Base-by-base conservation (phyloP, 2,329 filamentous ascomycete species). In the Aspergillus ruber region DNA sequence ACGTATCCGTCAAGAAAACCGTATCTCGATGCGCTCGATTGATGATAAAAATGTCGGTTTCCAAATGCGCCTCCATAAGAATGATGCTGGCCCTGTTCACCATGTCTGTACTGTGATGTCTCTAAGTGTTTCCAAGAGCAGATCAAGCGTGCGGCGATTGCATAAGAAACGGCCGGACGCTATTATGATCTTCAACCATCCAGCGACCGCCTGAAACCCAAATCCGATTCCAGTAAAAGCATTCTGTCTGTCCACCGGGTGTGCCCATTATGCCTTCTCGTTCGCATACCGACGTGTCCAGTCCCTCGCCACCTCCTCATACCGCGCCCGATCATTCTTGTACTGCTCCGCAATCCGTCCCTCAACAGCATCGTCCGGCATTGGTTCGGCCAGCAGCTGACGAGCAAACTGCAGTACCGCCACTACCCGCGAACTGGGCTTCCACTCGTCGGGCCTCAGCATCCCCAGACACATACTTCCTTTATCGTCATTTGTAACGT, bases 321-420 rank as follows among this genome's bases (percentile, higher is more conserved):
- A 96, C 55, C 77, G 79, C 43, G 74, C 70, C 39, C 79, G 74
- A 59, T 90, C 80, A 53, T 76, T 79, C 65, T 82, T 82, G 70
- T 80, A 95, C 74, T 94, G 85, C 51, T 95, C 87, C 18, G 89
- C 90, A 64, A 95, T 94, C 54, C 84, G 78, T 3, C 83, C 75
- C 77, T 96, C 90, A 55, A 96, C 85, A 23, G 90, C 87, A 70
- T 95, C 90, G 60, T 95, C 90, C 6, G 88, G 84, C 75, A 90
- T 87, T 2, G 90, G 90, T 71, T 90, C 86, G 51, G 81, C 73
- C 45, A 96, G 76, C 52, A 95, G 77, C 54, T 81, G 78, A 53
- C 85, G 77, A 18, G 91, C 80, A 58, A 90, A 85, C 66, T 86
- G 82, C 52, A 96, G 79, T 23, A 95, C 88, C 45, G 82, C 80